phyloP scores from a whole-genome alignment of 148 eudicot genomes.

The Dianthus caryophyllus region DNA sequence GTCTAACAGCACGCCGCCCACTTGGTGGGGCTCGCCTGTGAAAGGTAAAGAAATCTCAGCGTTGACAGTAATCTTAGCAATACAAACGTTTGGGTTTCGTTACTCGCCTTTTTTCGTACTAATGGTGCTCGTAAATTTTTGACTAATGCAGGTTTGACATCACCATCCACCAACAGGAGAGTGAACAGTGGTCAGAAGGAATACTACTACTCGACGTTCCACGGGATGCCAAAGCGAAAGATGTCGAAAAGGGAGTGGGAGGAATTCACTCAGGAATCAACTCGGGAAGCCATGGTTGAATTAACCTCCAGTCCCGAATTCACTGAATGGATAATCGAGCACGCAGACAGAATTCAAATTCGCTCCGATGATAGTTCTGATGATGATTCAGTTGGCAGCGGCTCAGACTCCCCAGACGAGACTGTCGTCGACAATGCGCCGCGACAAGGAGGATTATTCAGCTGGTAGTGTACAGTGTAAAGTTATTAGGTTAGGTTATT shows the following conservation, averaged over 20 bases:
- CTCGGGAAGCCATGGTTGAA: constrained; percentile 50
- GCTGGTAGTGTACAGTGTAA: constrained; percentile 20
- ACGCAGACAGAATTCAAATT: constrained; percentile 55
- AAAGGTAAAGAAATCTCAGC: constrained; percentile 16
- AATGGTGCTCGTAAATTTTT: not conserved
- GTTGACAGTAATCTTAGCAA: not conserved
- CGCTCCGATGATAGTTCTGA: constrained; percentile 48
- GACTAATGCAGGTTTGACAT: constrained; percentile 31
- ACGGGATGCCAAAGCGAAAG: constrained; percentile 51
- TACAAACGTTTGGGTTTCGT: not conserved
- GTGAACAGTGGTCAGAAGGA: constrained; percentile 28
- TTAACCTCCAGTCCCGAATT: constrained; percentile 69
- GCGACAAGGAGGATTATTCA: constrained; percentile 25
- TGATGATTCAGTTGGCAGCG: constrained; percentile 51
- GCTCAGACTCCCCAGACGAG: constrained; percentile 65
- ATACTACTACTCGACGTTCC: constrained; percentile 61
- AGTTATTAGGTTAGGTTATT: not conserved
- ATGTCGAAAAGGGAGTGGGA: constrained; percentile 69
- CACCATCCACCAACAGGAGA: constrained; percentile 30
- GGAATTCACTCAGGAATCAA: constrained; percentile 55
- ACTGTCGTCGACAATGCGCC: constrained; percentile 32
- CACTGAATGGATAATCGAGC: constrained; percentile 57
- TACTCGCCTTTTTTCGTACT: not conserved
- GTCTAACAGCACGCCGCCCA: constrained; percentile 18
- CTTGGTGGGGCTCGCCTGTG: constrained; percentile 29